Evolutionary conservation across 2,329 filamentous ascomycete genomes (phyloP), one percentile per base, ranked within the genome.

Genomic region (Diaporthe destruens): DNA sequence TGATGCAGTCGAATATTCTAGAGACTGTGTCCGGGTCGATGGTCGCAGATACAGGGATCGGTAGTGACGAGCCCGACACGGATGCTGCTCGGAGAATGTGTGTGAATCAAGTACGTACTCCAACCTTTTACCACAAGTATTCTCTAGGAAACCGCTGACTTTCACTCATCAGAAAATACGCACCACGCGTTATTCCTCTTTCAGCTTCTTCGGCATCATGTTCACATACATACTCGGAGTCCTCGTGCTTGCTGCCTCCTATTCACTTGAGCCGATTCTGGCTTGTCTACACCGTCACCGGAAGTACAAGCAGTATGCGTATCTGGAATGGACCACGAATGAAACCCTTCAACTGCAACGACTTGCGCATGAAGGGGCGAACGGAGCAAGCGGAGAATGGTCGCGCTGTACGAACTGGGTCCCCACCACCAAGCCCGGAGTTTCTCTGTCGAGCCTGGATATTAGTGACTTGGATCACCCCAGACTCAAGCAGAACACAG

Each of bases 201-300:
- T 80, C 61, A 80, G 76, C 66, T 20, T 80, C 32, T 78, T 80
- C 36, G 75, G 76, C n/a, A 69, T 80, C 9, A 44, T 71, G 34
- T 76, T 78, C 56, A 77, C 76, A 12, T 75, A 76, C 12, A 51
- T 74, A n/a, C 20, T 73, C 1, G 78, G 79, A 11, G 23, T 59
- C 3, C 6, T 77, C 12, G 72, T 76, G 20, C 67, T 76, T 6
- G 12, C 74, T 5, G n/a, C 66, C 2, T 80, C 76, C 1, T 77
- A 71, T 66, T 42, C 71, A 2, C 53, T 76, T 1, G 75, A 77
- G 23, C 72, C 74, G 0, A 47, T 77, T 14, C 57, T 74, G 0
- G 12, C 23, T 0, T 74, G 55, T 18, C 69, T 79, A 5, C 67
- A 73, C 36, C 70, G 72, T 12, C 61, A 69, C 23, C 47, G 54